Base-by-base conservation (phyloP, 1,139 yeast genomes). In the Suhomyces yuchorum region DNA sequence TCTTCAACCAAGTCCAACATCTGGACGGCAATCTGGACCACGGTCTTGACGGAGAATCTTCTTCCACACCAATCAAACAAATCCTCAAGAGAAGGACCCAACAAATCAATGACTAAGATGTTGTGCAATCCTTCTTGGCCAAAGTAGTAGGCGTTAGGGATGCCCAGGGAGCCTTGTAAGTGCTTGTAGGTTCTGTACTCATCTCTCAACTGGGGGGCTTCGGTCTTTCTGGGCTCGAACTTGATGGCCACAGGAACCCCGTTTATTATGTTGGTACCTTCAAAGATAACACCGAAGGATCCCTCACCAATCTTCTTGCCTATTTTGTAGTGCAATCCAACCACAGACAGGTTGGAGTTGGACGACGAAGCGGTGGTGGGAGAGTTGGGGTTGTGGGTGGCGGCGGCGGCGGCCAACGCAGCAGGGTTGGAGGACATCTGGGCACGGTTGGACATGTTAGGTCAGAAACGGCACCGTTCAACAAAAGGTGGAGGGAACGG, bases 281-380 rank as follows among this genome's bases (percentile, higher is more conserved):
- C 97, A 67, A 92, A 93, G 47, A 93, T 92, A 44, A 92, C 93
- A 19, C 99, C 99, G 73, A 93, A 93, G 1, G 98, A 92, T 17
- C 99, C 99, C 69, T 93, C 98, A 36, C 99, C 99, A 51, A 93
- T 93, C 72, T 93, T 93, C 66, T 91, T 91, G 42, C 97, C 99
- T 51, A 93, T 91, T 56, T 93, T 91, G 73, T 90, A 93, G 74
- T 93, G 98, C 28, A 80, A 77, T 20, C 85, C 85, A 32, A 81
- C 83, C 39, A 79, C 70, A 53, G 58, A 55, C 42, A 53, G 65
- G 53, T 61, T 63, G 47, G 57, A 53, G 49, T 55, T 58, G 14
- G 64, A 53, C 22, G 56, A 56, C 28, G 42, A 39, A 12, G 62
- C 50, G 42, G 51, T 53, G 41, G 65, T 62, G 48, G 55, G 32